Percentiles rank a stretch among this genome's conserved stretches.
Conservation (phyloP, 2,329 filamentous ascomycete genomes). For the Hypoxylon sp. region DNA sequence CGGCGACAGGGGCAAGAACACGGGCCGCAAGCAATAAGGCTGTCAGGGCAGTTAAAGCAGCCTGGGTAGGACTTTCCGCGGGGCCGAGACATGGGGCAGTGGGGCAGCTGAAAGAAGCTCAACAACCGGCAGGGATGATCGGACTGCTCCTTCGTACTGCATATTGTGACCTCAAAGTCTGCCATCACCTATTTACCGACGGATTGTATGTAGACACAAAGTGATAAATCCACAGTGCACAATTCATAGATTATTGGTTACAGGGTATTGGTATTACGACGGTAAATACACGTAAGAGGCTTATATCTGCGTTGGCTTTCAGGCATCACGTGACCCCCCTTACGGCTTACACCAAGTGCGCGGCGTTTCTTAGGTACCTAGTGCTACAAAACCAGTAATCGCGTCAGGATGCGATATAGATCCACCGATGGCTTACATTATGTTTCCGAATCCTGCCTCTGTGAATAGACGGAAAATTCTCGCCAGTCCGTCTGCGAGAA, state of each 20-base stretch:
- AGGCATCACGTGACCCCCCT: background rate
- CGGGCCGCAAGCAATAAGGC: too few relatives aligned
- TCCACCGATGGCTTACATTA: background rate
- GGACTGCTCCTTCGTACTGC: too few relatives aligned
- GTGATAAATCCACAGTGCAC: background rate
- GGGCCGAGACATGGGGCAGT: background rate
- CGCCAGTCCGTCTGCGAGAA: slow-evolving; percentile 1
- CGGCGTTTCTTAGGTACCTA: background rate
- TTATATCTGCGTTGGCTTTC: background rate
- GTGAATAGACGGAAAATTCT: background rate
- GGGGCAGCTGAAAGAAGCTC: background rate
- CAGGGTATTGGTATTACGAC: background rate
- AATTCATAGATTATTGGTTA: background rate
- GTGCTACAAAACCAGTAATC: background rate
- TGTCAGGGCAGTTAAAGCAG: background rate
- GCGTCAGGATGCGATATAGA: background rate
- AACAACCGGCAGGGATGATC: background rate
- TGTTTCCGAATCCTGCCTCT: background rate
- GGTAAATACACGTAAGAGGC: background rate
- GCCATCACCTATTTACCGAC: background rate
- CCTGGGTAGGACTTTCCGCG: background rate
- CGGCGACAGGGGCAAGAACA: background rate
- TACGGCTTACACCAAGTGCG: background rate
- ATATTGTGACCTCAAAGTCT: background rate
- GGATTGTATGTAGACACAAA: background rate